Base-by-base conservation (phyloP, 2,329 filamentous ascomycete species). In the Aureobasidium sp. region DNA sequence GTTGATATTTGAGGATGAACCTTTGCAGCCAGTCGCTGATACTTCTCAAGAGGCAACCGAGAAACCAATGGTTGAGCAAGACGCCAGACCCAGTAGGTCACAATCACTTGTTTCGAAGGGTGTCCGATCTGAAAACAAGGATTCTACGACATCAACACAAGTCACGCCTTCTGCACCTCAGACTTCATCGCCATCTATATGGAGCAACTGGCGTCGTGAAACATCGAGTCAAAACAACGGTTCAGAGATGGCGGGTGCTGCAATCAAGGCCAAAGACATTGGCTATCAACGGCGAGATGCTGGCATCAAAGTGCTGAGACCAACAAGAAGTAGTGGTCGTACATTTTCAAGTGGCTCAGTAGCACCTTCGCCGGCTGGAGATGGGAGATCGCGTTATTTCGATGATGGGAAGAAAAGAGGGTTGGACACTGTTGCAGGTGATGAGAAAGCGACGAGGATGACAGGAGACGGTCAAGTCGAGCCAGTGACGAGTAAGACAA, bases 281-380 rank as follows among this genome's bases (percentile, higher is more conserved):
- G 86, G 86, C 30, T 90, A 91, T 70, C 87, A 90, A 70, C 87
- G 67, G 79, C 86, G 66, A 75, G 85, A 70, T 79, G 84, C 88
- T 53, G 86, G 86, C 55, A 97, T 97, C 88, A 97, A 96, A 77
- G 88, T 97, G 1, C 79, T 97, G 58, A 91, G 91, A 69, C 86
- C 93, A 1, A 82, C 81, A 61, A 94, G 91, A 72, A 80, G 86
- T 6, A 75, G 76, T 27, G 76, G 77, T 30, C 82, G 86, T 15
- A 75, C 76, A 1, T 66, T 76, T 3, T 79, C 79, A 13, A 74
- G 76, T n/a, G 57, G 30, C 5, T 73, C 69, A 0, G 66, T 69
- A n/a, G 72, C 69, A 21, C 63, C 73, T 21, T 63, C 77, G 7
- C 41, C 57, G 0, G 57, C 65, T 21, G 63, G 58, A 21, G 66